phyloP scores from a whole-genome alignment of 1,139 yeast species.

The Suhomyces coccinellae region DNA sequence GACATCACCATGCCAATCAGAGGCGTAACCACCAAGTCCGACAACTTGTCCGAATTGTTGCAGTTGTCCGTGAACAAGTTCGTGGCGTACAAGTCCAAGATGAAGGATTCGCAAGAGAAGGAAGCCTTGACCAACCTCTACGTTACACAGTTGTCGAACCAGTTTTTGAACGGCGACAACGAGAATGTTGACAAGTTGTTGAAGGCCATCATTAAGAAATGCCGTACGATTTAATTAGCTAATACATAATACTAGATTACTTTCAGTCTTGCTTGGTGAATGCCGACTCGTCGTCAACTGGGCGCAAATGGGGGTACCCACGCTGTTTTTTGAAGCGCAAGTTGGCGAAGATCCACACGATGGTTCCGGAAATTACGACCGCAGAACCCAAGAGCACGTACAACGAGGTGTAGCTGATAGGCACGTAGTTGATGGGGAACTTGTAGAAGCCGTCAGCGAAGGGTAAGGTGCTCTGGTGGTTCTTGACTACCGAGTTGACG shows the following conservation, averaged over 20 bases:
- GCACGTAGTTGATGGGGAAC: constrained; percentile 33
- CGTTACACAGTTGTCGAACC: constrained; percentile 38
- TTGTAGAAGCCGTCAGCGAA: constrained; percentile 45
- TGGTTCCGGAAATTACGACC: constrained; percentile 25
- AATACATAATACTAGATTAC: background rate
- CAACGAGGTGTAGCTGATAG: constrained; percentile 29
- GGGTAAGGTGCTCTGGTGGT: constrained; percentile 25
- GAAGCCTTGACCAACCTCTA: constrained; percentile 47
- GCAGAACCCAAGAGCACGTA: constrained; percentile 25
- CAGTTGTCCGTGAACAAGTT: constrained; percentile 74
- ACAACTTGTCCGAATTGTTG: constrained; percentile 56
- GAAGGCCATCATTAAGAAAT: constrained; percentile 43
- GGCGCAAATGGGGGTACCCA: constrained; percentile 6
- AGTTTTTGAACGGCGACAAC: constrained; percentile 37
- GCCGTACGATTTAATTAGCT: constrained; percentile 22
- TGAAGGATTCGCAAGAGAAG: constrained; percentile 32
- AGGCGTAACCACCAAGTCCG: constrained; percentile 37
- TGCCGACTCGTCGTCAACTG: constrained; percentile 29
- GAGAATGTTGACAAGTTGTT: constrained; percentile 32
- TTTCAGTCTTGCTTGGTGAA: constrained; percentile 29
- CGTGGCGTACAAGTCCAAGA: constrained; percentile 56
- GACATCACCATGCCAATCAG: constrained; percentile 73
- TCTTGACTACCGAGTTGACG: constrained; percentile 19
- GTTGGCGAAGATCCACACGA: constrained; percentile 29
- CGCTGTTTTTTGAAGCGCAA: constrained; percentile 5